A percentile compares a stretch with the other conserved stretches of the same genome.
These are phyloP conservation scores for Exophiala spinifera DNA, from an alignment of 2,329 filamentous ascomycete genomes.

Conservation along the genomic window DNA sequence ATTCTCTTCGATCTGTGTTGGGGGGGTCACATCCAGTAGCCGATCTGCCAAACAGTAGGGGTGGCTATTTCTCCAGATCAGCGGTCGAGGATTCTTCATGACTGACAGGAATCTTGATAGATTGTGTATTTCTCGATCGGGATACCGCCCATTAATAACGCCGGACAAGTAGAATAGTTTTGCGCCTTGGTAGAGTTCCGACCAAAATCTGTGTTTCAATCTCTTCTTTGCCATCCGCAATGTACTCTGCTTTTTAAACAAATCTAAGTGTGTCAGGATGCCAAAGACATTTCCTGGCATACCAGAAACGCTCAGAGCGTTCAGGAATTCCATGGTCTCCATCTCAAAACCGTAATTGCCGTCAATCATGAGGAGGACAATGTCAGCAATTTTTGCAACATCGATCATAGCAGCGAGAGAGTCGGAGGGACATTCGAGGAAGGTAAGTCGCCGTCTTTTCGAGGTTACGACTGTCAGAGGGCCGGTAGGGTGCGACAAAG, in stretches of 20 bases:
- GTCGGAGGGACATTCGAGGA: slow-evolving; percentile 92
- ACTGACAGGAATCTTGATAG: slow-evolving; percentile 91
- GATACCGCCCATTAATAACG: slow-evolving; percentile 94
- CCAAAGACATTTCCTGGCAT: slow-evolving; percentile 99
- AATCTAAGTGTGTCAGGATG: slow-evolving; percentile 89
- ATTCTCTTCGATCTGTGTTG: slow-evolving; percentile 84
- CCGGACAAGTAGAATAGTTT: slow-evolving; percentile 96
- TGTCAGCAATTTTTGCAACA: slow-evolving; percentile 93
- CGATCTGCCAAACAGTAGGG: slow-evolving; percentile 91
- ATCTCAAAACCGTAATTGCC: slow-evolving; percentile 99
- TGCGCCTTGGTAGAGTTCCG: slow-evolving; percentile 91
- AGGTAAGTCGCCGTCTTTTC: slow-evolving; percentile 90
- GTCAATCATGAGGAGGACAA: slow-evolving; percentile 96
- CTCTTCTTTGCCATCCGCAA: slow-evolving; percentile 94
- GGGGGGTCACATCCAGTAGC: slow-evolving; percentile 91
- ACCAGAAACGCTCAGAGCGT: slow-evolving; percentile 85
- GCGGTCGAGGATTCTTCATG: slow-evolving; percentile 98
- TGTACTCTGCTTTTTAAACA: slow-evolving; percentile 90
- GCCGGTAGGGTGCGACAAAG: slow-evolving; percentile 80
- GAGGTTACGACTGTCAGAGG: slow-evolving; percentile 95
- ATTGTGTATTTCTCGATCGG: slow-evolving; percentile 94
- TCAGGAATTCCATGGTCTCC: slow-evolving; percentile 99
- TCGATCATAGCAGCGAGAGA: slow-evolving; percentile 96
- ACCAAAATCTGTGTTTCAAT: slow-evolving; percentile 94
- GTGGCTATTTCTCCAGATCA: slow-evolving; percentile 95